Conservation (phyloP, 2,329 filamentous ascomycete species). For the Phyllosticta citrichinensis region DNA sequence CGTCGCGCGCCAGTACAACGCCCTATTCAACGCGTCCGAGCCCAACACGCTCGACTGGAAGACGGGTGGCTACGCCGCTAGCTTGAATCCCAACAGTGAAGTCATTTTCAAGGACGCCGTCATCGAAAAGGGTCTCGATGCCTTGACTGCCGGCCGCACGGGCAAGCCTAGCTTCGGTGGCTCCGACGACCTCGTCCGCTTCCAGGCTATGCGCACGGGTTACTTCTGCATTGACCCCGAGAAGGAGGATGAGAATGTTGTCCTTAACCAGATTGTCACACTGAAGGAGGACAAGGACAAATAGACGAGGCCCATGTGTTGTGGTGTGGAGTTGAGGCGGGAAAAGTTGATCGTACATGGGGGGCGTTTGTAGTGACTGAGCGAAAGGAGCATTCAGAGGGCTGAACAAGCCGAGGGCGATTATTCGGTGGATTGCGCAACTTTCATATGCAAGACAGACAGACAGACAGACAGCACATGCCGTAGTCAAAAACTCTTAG, state of each 20-base stretch:
- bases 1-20: slow-evolving; percentile 64
- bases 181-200: slow-evolving; percentile 54
- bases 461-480: no score
- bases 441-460: no score
- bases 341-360: background rate
- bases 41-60: slow-evolving; percentile 58
- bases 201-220: slow-evolving; percentile 83
- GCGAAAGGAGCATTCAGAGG: background rate
- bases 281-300: slow-evolving; percentile 63
- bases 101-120: slow-evolving; percentile 67
- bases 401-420: no score
- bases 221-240: slow-evolving; percentile 85
- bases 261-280: slow-evolving; percentile 78
- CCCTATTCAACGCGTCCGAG: slow-evolving; percentile 78
- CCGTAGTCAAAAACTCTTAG: no score
- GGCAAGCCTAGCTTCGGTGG: slow-evolving; percentile 44
- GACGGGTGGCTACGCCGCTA: slow-evolving; percentile 70
- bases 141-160: slow-evolving; percentile 64
- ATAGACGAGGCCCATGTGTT: background rate
- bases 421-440: no score
- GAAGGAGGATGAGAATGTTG: slow-evolving; percentile 56
- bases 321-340: background rate
- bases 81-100: slow-evolving; percentile 78
- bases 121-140: slow-evolving; percentile 73
- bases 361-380: background rate